phyloP scores from a whole-genome alignment of 2,329 filamentous ascomycete species.

The Botryotinia narcissicola region DNA sequence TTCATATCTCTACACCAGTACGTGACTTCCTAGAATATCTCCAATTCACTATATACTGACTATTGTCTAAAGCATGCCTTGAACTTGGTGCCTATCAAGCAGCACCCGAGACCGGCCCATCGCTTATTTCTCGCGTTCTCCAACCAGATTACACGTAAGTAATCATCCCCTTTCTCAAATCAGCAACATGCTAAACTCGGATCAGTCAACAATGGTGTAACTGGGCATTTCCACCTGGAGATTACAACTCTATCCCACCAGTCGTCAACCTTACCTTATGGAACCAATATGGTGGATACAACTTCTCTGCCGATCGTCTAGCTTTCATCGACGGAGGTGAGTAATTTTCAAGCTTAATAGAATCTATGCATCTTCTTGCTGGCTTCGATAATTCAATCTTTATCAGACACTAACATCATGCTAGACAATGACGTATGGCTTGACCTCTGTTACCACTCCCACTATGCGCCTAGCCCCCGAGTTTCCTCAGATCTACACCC shows the following conservation, averaged over 20 bases:
- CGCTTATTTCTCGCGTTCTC: conserved; percentile 48
- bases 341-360: conserved; percentile 19
- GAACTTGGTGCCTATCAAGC: conserved; percentile 51
- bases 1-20: conserved; percentile 50
- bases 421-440: conserved; percentile 48
- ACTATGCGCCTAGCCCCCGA: conserved; percentile 42
- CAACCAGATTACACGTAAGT: conserved; percentile 50
- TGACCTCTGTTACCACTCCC: conserved; percentile 51
- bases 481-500: conserved; percentile 46
- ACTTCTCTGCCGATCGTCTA: conserved; percentile 47
- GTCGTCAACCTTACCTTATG: conserved; percentile 44
- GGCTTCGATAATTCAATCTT: not conserved
- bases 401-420: conserved; percentile 7
- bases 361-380: not conserved
- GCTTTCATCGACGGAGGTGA: conserved; percentile 51
- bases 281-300: conserved; percentile 48
- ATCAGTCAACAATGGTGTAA: conserved; percentile 47
- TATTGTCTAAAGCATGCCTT: conserved; percentile 39
- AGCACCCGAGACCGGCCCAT: conserved; percentile 45
- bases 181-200: not conserved
- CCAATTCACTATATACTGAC: not conserved
- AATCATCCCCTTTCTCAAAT: not conserved
- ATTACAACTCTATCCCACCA: conserved; percentile 45
- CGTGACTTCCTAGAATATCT: not conserved
- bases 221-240: conserved; percentile 51